Conservation (phyloP, 2,329 filamentous ascomycete genomes). For the Penicillium glabrum region DNA sequence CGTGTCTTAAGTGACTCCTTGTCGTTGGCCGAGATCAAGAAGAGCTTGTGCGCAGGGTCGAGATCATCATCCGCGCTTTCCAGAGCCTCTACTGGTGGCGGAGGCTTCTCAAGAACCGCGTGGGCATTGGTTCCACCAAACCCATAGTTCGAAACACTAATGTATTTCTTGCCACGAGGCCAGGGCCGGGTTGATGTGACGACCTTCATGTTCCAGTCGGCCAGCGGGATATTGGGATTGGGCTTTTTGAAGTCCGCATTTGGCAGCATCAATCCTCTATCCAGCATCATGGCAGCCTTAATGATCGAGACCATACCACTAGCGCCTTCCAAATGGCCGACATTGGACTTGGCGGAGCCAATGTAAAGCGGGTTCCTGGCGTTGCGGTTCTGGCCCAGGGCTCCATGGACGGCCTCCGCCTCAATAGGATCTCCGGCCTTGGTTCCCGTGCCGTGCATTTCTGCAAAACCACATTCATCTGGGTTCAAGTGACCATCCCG, state of each 20-base stretch:
- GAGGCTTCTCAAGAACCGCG: conserved; percentile 22
- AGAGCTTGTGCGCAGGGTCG: conserved; percentile 21
- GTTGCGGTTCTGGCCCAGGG: conserved; percentile 16
- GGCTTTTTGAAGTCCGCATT: conserved; percentile 28
- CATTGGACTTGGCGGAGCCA: conserved; percentile 26
- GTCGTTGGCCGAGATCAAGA: conserved; percentile 28
- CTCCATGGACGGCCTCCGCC: conserved; percentile 17
- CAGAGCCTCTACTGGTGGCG: conserved; percentile 1
- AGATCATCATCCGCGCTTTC: conserved; percentile 11
- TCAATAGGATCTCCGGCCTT: conserved; percentile 60
- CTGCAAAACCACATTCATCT: conserved; percentile 26
- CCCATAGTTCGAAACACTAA: conserved; percentile 29
- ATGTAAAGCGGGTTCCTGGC: conserved; percentile 22
- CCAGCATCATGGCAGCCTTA: conserved; percentile 29
- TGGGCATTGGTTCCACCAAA: conserved; percentile 33
- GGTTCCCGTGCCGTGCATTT: conserved; percentile 43
- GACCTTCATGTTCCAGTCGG: conserved; percentile 26
- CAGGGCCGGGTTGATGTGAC: conserved; percentile 24
- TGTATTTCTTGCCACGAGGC: conserved; percentile 26
- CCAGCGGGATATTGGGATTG: conserved; percentile 29
- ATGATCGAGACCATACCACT: conserved; percentile 33
- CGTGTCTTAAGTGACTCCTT: conserved; percentile 24
- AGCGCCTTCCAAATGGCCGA: conserved; percentile 37
- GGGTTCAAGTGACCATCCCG: conserved; percentile 32
- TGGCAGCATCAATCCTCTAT: conserved; percentile 25